These are phyloP conservation scores for Ascoidea rubescens DNA, from an alignment of 805 yeast genomes.

Conservation along the genomic window DNA sequence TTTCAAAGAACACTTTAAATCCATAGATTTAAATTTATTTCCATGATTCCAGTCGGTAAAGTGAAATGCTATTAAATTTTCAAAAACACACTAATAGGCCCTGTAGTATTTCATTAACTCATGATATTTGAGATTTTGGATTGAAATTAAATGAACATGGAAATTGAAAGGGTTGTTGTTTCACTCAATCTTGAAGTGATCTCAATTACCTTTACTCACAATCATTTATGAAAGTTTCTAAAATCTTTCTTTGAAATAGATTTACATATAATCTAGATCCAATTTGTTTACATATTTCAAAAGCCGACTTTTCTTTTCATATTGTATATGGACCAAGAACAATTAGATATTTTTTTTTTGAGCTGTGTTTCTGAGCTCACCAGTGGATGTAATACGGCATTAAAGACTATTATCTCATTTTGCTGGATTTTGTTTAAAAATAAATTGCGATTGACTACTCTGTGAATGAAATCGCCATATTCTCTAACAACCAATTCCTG, in stretches of 20 bases:
- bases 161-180: conserved; percentile 30
- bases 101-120: conserved; percentile 33
- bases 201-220: conserved; percentile 8
- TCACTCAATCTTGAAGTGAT: conserved; percentile 11
- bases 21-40: conserved; percentile 2
- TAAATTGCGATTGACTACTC: conserved; percentile 12
- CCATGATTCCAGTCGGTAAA: conserved; percentile 90
- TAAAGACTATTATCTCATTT: background rate
- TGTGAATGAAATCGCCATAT: conserved; percentile 38
- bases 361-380: conserved; percentile 1
- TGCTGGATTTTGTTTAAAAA: background rate
- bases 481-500: conserved; percentile 54
- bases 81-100: conserved; percentile 30
- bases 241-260: conserved; percentile 30
- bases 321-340: conserved; percentile 82
- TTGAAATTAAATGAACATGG: conserved; percentile 61
- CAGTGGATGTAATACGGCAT: no score
- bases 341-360: conserved; percentile 29
- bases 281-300: conserved; percentile 40
- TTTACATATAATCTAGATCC: conserved; percentile 41
- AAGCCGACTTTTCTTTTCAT: conserved; percentile 82
- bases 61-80: conserved; percentile 52
- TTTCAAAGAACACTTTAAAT: no score
- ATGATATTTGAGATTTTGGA: conserved; percentile 22
- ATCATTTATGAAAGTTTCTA: conserved; percentile 32